Base-by-base conservation (phyloP, 2,329 filamentous ascomycete species). In the Calonectria naviculata region DNA sequence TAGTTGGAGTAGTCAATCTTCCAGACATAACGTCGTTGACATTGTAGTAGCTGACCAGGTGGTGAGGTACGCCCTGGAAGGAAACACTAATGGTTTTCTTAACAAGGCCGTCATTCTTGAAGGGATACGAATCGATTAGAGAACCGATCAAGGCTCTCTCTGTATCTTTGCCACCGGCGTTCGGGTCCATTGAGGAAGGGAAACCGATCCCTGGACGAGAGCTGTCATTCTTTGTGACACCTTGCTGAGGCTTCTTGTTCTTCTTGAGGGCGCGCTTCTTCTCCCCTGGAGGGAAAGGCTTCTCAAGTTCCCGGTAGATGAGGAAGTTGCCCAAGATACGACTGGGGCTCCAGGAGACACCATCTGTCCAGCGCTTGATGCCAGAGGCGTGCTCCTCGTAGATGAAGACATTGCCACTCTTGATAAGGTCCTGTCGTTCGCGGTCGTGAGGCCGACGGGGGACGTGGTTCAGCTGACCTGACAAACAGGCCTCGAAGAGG, bases 281-380 rank as follows among this genome's bases (percentile, higher is more conserved):
- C 85, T 96, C 93, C 8, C 94, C 94, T 0, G 94, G 93, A 2
- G 93, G 91, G 75, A 95, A 95, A 0, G 93, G 91, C 77, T 93
- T 91, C 73, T 93, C 90, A 49, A 97, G 88, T 81, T 97, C 94
- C 34, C 95, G 91, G 79, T 97, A 97, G 75, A 97, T 90, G 49
- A 97, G 88, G 77, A 95, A 97, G 80, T 97, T 97, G 70, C 93
- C 93, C 58, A 96, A 87, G 58, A 97, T 96, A 19, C 93, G 92
- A 82, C 93, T 97, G 0, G 95, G 95, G 76, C 94, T 97, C 95
- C 95, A 98, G 8, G 93, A 92, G 13, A 96, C 91, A 17, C 95
- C 95, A 76, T 98, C 95, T 0, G 95, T 98, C 95, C 95, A 98
- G 67, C 95, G 89, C 85, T 97, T 97, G 84, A 98, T 97, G 6